Conservation (phyloP, 257 asterid species). For the Cinchona pubescens region DNA sequence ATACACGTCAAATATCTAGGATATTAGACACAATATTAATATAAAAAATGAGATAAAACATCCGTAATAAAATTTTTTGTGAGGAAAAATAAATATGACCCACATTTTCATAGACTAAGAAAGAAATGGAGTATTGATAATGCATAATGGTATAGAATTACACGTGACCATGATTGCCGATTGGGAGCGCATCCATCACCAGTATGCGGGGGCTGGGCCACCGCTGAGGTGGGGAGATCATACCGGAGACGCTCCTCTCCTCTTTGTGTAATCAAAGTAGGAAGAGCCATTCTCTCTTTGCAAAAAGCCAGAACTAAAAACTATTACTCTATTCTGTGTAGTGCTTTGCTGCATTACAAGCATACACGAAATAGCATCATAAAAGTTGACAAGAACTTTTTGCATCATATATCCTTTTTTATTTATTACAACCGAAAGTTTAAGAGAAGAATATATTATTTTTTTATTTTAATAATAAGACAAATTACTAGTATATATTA, state of each 20-base stretch:
- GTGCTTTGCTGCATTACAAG: neutral
- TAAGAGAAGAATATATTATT: too few species aligned
- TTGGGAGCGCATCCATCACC: conserved; percentile 27
- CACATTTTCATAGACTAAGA: neutral
- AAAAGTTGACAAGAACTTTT: neutral
- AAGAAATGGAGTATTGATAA: conserved; percentile 7
- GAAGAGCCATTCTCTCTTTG: neutral
- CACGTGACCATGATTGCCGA: conserved; percentile 30
- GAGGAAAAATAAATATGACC: conserved; percentile 1
- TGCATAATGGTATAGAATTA: conserved; percentile 15
- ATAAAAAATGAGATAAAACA: too few species aligned
- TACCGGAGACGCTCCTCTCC: conserved; percentile 27
- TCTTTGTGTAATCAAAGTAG: neutral
- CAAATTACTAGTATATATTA: too few species aligned
- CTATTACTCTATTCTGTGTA: neutral
- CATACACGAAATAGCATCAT: neutral
- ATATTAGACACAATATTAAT: too few species aligned
- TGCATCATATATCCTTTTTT: too few species aligned
- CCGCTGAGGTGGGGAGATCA: conserved; percentile 13
- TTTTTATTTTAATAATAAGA: too few species aligned
- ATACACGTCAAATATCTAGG: too few species aligned
- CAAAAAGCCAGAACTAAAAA: neutral
- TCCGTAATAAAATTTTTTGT: too few species aligned
- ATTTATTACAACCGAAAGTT: too few species aligned
- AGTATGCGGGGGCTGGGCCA: conserved; percentile 25